Evolutionary conservation across 2,329 filamentous ascomycete genomes (phyloP).

Genomic region (Colletotrichum sublineola): DNA sequence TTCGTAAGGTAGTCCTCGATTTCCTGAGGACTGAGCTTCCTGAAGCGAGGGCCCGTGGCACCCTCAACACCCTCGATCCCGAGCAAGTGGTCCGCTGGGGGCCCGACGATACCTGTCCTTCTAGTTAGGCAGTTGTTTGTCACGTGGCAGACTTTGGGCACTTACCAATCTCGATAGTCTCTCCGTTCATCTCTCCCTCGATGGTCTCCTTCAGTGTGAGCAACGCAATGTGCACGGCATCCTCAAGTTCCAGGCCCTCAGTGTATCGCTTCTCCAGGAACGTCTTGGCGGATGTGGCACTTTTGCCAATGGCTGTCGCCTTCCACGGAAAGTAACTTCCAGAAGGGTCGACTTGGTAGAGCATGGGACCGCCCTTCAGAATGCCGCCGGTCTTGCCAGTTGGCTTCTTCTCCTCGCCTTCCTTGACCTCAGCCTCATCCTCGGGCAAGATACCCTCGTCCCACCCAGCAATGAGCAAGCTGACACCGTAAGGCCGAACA

Average conservation of each 20-base stretch:
- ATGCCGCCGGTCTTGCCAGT: slow-evolving; percentile 94
- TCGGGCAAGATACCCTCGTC: slow-evolving; percentile 96
- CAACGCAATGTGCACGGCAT: slow-evolving; percentile 97
- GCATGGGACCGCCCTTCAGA: slow-evolving; percentile 93
- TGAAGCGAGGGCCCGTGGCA: slow-evolving; percentile 86
- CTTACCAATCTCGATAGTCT: slow-evolving; percentile 97
- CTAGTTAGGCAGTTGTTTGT: slow-evolving; percentile 40
- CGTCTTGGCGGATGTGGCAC: slow-evolving; percentile 97
- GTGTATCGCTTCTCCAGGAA: slow-evolving; percentile 99
- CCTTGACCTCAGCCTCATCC: slow-evolving; percentile 67
- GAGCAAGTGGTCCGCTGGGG: slow-evolving; percentile 91
- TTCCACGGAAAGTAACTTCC: slow-evolving; percentile 99
- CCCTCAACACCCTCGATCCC: slow-evolving; percentile 92
- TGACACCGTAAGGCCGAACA: slow-evolving; percentile 97
- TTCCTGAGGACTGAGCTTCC: slow-evolving; percentile 96
- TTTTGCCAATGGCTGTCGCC: slow-evolving; percentile 98
- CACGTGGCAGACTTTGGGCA: slow-evolving; percentile 34
- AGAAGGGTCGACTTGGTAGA: slow-evolving; percentile 99
- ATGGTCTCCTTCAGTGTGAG: slow-evolving; percentile 99
- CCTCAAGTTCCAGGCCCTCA: slow-evolving; percentile 95
- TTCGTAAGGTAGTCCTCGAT: slow-evolving; percentile 99
- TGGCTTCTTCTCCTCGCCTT: slow-evolving; percentile 78
- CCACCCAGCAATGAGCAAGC: slow-evolving; percentile 95
- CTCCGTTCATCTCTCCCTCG: slow-evolving; percentile 98
- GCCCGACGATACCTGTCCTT: slow-evolving; percentile 86